Evolutionary conservation across 495 filamentous ascomycete genomes (phyloP), one percentile per base, ranked within the genome.

Genomic region (Xylaria longipes): DNA sequence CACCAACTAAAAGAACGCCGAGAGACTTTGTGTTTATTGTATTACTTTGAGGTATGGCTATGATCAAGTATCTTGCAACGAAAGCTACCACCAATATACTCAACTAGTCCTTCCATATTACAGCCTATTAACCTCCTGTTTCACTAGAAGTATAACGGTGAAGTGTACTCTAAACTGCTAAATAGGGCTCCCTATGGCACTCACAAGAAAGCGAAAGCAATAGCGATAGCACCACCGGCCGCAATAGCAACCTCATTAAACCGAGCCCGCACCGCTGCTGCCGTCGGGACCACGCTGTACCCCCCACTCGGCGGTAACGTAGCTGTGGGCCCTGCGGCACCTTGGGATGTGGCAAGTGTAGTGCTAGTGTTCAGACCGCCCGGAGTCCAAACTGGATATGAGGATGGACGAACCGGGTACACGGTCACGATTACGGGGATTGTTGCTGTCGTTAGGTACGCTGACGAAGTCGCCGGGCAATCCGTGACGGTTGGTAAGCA

Each of bases 401-500:
- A 45, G 3, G 66, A n/a, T 22, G 50, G 39, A 15, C 35, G 12
- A 2, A 58, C 39, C 4, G 66, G 66, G 17, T 58, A 57, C 27
- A 68, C 52, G 7, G 52, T 45, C 52, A n/a, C 65, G 22, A 29
- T 67, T 8, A 56, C 31, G 1, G 64, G 46, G 22, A 27, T 11
- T 1, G 48, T 39, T 29, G 25, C 22, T 2, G 46, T 67, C 4
- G 48, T 56, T 22, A 58, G 8, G 27, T 68, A 58, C 25, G 65
- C 11, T 31, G 52, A 27, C 37, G 52, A 25, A 22, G 50, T 68
- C 27, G 84, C 85, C 9, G 88, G 89, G 81, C 90, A 92, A 75
- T 88, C 76, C 67, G 85, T 87, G 14, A 90, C 86, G 7, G 79
- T 85, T 4, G 89, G 77, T 11, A 84, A 83, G 77, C 88, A 90